phyloP scores from a whole-genome alignment of 257 asterid species.

The Echites panduratus region DNA sequence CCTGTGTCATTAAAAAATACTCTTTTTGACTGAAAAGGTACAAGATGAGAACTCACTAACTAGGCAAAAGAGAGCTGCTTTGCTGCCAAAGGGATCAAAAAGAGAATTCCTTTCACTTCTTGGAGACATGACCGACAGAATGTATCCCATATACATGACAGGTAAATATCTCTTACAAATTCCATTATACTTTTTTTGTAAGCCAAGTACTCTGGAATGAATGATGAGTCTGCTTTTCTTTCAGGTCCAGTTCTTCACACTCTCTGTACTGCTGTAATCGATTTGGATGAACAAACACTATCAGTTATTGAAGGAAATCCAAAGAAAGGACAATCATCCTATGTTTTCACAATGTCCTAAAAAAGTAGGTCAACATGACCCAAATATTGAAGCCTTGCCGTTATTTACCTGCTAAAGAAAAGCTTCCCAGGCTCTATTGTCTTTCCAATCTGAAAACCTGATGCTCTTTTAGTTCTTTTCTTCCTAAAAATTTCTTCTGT shows the following conservation, averaged over 20 bases:
- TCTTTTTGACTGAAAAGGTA: slow-evolving; percentile 36
- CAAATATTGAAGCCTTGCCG: neutral
- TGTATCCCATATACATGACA: slow-evolving; percentile 75
- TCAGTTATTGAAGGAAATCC: slow-evolving; percentile 36
- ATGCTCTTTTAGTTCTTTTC: neutral
- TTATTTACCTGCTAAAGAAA: neutral
- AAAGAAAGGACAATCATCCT: slow-evolving; percentile 17
- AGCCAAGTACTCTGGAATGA: neutral
- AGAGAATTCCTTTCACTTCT: slow-evolving; percentile 56
- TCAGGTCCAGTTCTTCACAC: slow-evolving; percentile 67
- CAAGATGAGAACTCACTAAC: slow-evolving; percentile 60
- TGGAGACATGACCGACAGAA: slow-evolving; percentile 44
- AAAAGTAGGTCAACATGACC: neutral
- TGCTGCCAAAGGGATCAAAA: slow-evolving; percentile 54
- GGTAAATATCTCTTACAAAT: slow-evolving; percentile 30
- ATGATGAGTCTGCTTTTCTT: slow-evolving; percentile 10
- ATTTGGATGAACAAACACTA: slow-evolving; percentile 29
- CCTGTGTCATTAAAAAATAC: too few relatives aligned
- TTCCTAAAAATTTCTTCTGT: too few relatives aligned
- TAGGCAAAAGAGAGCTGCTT: slow-evolving; percentile 62
- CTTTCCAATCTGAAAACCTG: neutral
- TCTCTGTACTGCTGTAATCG: slow-evolving; percentile 30
- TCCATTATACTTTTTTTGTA: neutral
- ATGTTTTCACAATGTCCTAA: slow-evolving; percentile 25
- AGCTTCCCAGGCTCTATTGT: neutral